phyloP scores from a whole-genome alignment of 2,329 filamentous ascomycete genomes.

The Sarocladiaceae sp. region DNA sequence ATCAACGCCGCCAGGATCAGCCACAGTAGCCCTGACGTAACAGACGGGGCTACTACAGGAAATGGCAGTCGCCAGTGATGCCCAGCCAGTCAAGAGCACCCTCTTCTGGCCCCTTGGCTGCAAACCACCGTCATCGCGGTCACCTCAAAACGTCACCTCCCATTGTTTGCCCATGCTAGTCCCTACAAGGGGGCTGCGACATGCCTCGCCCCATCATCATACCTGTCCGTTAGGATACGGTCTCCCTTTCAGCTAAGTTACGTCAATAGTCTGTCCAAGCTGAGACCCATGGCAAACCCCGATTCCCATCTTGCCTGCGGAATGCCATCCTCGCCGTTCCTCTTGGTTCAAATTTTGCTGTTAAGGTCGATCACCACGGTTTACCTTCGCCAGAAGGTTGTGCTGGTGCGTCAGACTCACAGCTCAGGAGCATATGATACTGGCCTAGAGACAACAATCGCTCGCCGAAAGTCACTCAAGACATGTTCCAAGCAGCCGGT shows the following conservation, averaged over 20 bases:
- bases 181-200: not conserved
- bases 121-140: conserved; percentile 2
- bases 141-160: not conserved
- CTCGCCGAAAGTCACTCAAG: too few species aligned
- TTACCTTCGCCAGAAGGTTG: too few species aligned
- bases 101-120: not conserved
- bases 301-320: not conserved
- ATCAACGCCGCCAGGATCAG: conserved; percentile 2
- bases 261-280: not conserved
- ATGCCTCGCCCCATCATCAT: not conserved
- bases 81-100: not conserved
- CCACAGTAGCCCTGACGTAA: conserved; percentile 7
- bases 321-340: not conserved
- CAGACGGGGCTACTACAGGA: conserved; percentile 5
- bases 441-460: too few species aligned
- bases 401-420: too few species aligned
- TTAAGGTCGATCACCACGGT: too few species aligned
- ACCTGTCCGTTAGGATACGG: not conserved
- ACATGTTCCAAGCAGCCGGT: not conserved
- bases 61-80: not conserved
- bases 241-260: conserved; percentile 2
- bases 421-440: too few species aligned
- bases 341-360: too few species aligned
- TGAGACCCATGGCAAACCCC: not conserved
- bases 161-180: not conserved